These are phyloP conservation scores for Citropsis articulata DNA, from an alignment of 345 rosid species.

Conservation along the genomic window DNA sequence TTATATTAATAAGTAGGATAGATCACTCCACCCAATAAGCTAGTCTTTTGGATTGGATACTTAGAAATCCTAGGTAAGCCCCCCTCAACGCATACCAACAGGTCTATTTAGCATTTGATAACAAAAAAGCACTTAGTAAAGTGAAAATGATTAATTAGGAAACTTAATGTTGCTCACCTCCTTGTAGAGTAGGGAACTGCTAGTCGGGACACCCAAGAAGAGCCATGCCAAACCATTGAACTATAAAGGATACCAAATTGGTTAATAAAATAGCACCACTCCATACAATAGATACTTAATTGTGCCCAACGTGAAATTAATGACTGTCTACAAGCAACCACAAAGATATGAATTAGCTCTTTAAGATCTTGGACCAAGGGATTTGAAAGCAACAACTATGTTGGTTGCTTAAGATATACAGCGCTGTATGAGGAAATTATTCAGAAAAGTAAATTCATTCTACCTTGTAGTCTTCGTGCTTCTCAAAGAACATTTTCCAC, in stretches of 20 bases:
- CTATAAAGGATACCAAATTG: slow-evolving; percentile 27
- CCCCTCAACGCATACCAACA: background rate
- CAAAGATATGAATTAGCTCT: background rate
- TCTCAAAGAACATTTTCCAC: slow-evolving; percentile 98
- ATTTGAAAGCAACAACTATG: background rate
- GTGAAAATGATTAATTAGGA: background rate
- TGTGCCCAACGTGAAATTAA: background rate
- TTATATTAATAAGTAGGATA: too few species aligned
- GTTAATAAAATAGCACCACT: too few species aligned
- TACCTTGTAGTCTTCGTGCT: slow-evolving; percentile 89
- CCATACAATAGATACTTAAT: background rate
- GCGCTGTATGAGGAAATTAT: background rate
- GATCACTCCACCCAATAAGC: too few species aligned
- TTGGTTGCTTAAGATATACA: background rate
- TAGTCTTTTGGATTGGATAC: too few species aligned
- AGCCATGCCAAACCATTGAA: slow-evolving; percentile 97
- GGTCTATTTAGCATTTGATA: background rate
- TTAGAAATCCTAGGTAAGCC: too few species aligned
- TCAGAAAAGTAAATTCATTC: slow-evolving; percentile 4
- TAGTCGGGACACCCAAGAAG: slow-evolving; percentile 89
- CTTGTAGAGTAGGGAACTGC: slow-evolving; percentile 81
- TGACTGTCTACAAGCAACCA: background rate
- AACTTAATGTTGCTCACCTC: slow-evolving; percentile 47
- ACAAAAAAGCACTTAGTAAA: background rate
- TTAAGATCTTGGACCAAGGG: background rate